Base-by-base conservation (phyloP, 1,284 basidiomycete species). In the Boletus calvinii region DNA sequence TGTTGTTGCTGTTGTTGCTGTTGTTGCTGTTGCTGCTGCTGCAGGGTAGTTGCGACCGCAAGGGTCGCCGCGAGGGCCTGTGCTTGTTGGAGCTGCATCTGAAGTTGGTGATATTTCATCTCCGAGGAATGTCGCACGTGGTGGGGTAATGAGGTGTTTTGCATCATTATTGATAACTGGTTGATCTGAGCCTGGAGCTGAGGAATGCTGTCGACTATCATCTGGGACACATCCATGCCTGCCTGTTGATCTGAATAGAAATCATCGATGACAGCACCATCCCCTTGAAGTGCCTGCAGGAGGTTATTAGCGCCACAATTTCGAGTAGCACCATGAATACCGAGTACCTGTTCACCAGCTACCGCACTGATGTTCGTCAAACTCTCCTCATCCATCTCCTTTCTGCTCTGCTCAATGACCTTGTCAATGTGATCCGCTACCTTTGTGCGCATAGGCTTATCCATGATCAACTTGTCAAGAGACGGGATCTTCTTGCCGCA, bases 401-500 rank as follows among this genome's bases (percentile, higher is more conserved):
- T 85, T 64, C 81, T 85, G 66, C 87, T 91, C 63, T 88, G 84
- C 67, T 93, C 90, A 46, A 97, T 85, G 64, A 87, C 85, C 58
- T 80, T 85, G 57, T 91, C 84, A 61, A 96, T 89, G 64, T 94
- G 94, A 56, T 87, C 87, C 50, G 77, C 74, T 38, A 93, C 90
- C 62, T 79, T 85, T 48, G 80, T 83, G 50, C 94, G 82, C 72
- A 81, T 81, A 26, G 85, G 85, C 67, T 86, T 87, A 72, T 97
- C 93, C 59, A 83, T 71, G 53, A 82, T 69, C 43, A 98, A 77
- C 69, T 90, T 90, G 74, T 95, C 93, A 62, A 97, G 74, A 46
- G 87, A 91, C 11, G 85, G 77, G 56, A 97, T 83, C 74, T 90
- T 94, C 71, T 86, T 87, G 60, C 84, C 81, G 70, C 95, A 98